Evolutionary conservation across 129 eudicot genomes (phyloP), one percentile per base, ranked within the genome.

Genomic region (Flaveria linearis): DNA sequence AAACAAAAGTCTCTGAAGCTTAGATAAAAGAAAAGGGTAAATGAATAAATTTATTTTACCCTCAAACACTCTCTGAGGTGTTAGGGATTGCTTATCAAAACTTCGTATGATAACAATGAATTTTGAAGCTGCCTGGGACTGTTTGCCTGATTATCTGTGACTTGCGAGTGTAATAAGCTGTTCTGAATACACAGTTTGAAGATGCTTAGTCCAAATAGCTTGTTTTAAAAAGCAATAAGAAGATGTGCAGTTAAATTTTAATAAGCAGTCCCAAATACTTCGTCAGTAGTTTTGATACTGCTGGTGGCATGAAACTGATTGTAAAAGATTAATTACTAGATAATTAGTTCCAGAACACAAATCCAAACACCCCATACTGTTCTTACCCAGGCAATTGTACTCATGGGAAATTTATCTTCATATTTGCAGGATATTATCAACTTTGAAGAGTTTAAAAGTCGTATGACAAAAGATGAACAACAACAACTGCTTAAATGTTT

Each of bases 371-470:
- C 25, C 57, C 17, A 45, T 18, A 23, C 41, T 13, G 60, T 39
- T 4, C 57, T 33, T 56, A 56, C 69, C 60, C 15, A 55, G 68
- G 60, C 20, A 30, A 16, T 7, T 63, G 22, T 30, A 60, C 45
- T 63, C 69, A 30, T 15, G 12, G 46, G 69, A 15, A 69, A 42
- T 47, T 71, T 10, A 60, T 33, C 46, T 78, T 14, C 43, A 47
- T 60, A 74, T 39, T 61, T 86, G 86, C 86, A 91, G 97, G 97
- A 88, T 50, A 82, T 91, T 75, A 74, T 91, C 66, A 88, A 87
- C 85, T 82, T 83, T 67, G 89, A 88, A 17, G 84, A 83, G 86
- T 88, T 88, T 72, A 56, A 68, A 20, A 80, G 74, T 78, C 82
- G 72, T 46, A 47, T 91, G 73, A 86, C 89, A 42, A 49, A 72